phyloP scores from a whole-genome alignment of 768 basidiomycete genomes.

The Leccinum imitatum region DNA sequence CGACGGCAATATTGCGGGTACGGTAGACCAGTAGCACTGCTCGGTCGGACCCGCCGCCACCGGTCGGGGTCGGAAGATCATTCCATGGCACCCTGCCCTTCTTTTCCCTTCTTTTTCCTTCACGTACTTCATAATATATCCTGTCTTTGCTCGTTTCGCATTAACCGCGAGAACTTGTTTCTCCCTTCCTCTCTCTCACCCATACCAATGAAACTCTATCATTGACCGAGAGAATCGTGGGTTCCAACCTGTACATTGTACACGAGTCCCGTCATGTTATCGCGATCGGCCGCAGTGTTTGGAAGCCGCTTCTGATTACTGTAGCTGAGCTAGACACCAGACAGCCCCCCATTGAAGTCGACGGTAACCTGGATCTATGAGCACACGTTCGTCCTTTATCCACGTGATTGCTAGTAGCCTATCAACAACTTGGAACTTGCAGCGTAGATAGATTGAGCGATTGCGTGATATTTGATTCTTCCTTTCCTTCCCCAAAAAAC shows the following conservation, averaged over 20 bases:
- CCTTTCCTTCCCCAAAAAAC: conserved; percentile 5
- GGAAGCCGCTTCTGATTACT: too few relatives aligned
- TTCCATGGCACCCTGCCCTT: not conserved
- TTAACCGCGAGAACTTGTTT: not conserved
- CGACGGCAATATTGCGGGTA: not conserved
- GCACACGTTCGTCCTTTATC: not conserved
- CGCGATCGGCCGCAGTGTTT: not conserved
- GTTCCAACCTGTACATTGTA: not conserved
- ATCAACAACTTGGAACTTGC: not conserved
- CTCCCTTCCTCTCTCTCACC: not conserved
- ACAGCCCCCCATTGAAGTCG: not conserved
- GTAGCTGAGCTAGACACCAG: not conserved
- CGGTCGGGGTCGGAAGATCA: not conserved
- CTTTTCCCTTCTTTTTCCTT: not conserved
- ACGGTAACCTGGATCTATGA: not conserved
- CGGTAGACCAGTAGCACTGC: not conserved
- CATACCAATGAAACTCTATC: not conserved
- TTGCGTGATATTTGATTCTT: conserved; percentile 18
- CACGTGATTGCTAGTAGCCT: not conserved
- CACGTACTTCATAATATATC: not conserved
- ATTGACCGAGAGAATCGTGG: not conserved
- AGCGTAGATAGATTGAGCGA: not conserved
- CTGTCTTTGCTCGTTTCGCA: not conserved
- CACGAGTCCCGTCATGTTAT: not conserved
- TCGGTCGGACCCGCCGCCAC: not conserved